Evolutionary conservation across 2,329 filamentous ascomycete genomes (phyloP).

Genomic region (Sclerotinia nivalis): DNA sequence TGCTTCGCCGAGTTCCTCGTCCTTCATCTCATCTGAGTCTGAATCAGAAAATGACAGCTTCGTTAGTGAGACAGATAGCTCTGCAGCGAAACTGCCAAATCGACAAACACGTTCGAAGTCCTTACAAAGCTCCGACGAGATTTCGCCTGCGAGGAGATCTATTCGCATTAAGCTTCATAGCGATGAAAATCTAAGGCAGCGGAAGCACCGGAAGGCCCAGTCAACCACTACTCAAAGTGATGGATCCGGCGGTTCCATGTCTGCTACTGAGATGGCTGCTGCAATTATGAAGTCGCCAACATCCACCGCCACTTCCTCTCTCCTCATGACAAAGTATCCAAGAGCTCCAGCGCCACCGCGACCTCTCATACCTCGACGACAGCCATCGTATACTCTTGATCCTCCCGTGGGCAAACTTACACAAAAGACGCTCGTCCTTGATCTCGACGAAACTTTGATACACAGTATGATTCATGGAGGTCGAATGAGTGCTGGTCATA

Average conservation of each 20-base stretch:
- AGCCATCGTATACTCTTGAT: constrained; percentile 77
- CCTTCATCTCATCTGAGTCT: constrained; percentile 63
- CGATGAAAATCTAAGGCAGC: constrained; percentile 72
- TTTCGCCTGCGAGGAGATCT: constrained; percentile 69
- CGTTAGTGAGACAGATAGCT: constrained; percentile 31
- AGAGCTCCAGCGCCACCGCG: constrained; percentile 85
- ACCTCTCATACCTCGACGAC: constrained; percentile 82
- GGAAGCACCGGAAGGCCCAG: constrained; percentile 67
- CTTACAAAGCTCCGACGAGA: constrained; percentile 60
- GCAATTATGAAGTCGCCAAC: constrained; percentile 92
- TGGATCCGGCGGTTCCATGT: constrained; percentile 40
- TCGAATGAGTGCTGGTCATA: constrained; percentile 93
- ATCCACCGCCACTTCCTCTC: constrained; percentile 65
- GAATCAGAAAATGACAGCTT: constrained; percentile 58
- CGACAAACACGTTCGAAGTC: constrained; percentile 67
- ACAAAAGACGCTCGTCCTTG: constrained; percentile 91
- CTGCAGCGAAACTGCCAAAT: constrained; percentile 26
- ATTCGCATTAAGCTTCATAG: constrained; percentile 89
- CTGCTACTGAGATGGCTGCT: constrained; percentile 54
- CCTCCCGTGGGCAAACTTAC: constrained; percentile 55
- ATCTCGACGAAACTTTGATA: constrained; percentile 95
- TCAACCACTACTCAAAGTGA: constrained; percentile 48
- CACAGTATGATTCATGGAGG: constrained; percentile 98
- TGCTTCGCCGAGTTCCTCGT: constrained; percentile 48
- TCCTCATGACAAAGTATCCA: constrained; percentile 81